Conservation (phyloP, 306 rosid species). For the Fragaria ananassa region DNA sequence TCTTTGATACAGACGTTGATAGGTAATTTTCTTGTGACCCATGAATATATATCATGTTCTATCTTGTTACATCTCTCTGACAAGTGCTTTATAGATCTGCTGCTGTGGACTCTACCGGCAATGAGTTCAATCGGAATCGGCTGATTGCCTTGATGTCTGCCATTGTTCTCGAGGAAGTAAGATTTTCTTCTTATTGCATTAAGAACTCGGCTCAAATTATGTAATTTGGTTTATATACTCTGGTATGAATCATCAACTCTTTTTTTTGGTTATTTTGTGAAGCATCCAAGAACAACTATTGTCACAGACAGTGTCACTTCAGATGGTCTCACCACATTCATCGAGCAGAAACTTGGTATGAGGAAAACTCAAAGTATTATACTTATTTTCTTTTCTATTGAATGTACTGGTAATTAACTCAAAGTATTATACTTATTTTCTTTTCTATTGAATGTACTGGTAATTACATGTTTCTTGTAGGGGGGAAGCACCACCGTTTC, state of each 20-base stretch:
- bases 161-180: slow-evolving; percentile 90
- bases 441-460: neutral
- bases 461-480: slow-evolving; percentile 41
- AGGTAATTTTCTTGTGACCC: slow-evolving; percentile 44
- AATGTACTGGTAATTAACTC: slow-evolving; percentile 15
- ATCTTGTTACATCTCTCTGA: slow-evolving; percentile 14
- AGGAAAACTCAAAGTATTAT: slow-evolving; percentile 19
- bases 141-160: slow-evolving; percentile 94
- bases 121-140: slow-evolving; percentile 85
- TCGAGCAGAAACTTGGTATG: slow-evolving; percentile 90
- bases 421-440: slow-evolving; percentile 1
- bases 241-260: neutral
- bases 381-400: neutral
- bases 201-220: slow-evolving; percentile 9
- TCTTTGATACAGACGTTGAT: slow-evolving; percentile 95
- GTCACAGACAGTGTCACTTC: slow-evolving; percentile 99
- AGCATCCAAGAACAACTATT: slow-evolving; percentile 96
- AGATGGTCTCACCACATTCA: slow-evolving; percentile 87
- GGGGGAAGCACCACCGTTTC: slow-evolving; percentile 94
- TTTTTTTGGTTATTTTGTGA: slow-evolving; percentile 21
- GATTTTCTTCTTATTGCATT: slow-evolving; percentile 14
- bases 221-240: neutral
- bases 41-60: neutral
- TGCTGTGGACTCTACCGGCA: slow-evolving; percentile 88
- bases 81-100: slow-evolving; percentile 65